Evolutionary conservation across 495 filamentous ascomycete species (phyloP), one percentile per base, ranked within the genome.

Genomic region (Aspergillus carlsbadensis): DNA sequence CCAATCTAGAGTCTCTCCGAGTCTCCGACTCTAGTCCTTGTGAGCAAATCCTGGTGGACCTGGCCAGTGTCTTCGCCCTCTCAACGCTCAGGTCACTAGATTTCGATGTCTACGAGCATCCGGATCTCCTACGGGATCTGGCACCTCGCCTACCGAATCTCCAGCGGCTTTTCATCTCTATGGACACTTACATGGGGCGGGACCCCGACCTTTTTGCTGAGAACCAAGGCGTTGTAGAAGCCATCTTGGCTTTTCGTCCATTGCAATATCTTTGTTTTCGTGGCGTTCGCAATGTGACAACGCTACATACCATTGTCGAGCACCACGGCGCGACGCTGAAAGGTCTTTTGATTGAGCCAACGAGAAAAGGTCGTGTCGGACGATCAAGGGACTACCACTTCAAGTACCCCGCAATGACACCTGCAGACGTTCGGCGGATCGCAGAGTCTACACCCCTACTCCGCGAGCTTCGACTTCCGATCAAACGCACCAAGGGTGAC

Each of bases 401-500:
- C 42, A 24, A 21, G 42, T 45, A 45, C 42, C 42, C 42, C 5
- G 17, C 18, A 22, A 21, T 45, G 13, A 20, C 21, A 20, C 6
- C 17, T 14, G 17, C 42, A 2, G 47, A 50, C n/a, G 35, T 50
- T 15, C 14, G n/a, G 8, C n/a, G 15, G 15, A 50, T 50, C 14
- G 47, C 24, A 15, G 24, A 17, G 11, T 1, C 2, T 20, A 34
- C 24, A 13, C 47, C 47, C 3, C 18, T 15, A 10, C 47, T 50
- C 11, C 47, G 35, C n/a, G 47, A 50, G 24, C 47, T 50, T 17
- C 47, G 47, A 24, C 29, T 50, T 15, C 47, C n/a, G 18, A 10
- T 50, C 26, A 24, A 22, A 17, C 47, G 47, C 47, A 17, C 18
- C 47, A 17, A 15, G 29, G 47, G 47, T 15, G 35, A 22, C 47